These are phyloP conservation scores for Suillus paluster DNA, from an alignment of 768 basidiomycete species.

Conservation along the genomic window DNA sequence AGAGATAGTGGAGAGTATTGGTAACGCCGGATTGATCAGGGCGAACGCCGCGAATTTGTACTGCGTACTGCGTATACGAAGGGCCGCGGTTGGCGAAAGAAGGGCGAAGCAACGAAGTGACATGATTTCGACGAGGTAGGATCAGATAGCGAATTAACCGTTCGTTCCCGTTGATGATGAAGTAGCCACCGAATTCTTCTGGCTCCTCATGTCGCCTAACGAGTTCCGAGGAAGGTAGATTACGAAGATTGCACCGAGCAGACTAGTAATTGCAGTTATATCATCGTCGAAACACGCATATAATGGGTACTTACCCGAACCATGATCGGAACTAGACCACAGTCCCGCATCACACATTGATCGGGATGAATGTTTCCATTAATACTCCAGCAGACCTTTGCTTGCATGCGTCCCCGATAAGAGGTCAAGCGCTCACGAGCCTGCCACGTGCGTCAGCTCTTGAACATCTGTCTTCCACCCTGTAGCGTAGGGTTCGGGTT, in stretches of 20 bases:
- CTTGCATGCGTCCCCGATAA: conserved; percentile 89
- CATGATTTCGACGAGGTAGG: conserved; percentile 93
- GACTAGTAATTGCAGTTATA: conserved; percentile 55
- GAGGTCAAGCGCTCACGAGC: conserved; percentile 92
- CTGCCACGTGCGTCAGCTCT: conserved; percentile 42
- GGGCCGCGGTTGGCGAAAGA: conserved; percentile 93
- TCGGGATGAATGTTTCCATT: conserved; percentile 65
- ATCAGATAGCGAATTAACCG: conserved; percentile 98
- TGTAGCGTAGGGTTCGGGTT: background rate
- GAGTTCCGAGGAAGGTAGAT: conserved; percentile 83
- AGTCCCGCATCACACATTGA: conserved; percentile 75
- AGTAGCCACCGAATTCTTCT: conserved; percentile 98
- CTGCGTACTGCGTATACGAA: conserved; percentile 92
- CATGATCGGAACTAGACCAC: conserved; percentile 96
- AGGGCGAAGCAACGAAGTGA: conserved; percentile 88
- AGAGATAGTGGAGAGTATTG: conserved; percentile 96
- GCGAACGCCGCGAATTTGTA: conserved; percentile 94
- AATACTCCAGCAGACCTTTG: conserved; percentile 85
- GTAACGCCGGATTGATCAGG: conserved; percentile 92
- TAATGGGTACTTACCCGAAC: conserved; percentile 72
- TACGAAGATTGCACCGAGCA: conserved; percentile 87
- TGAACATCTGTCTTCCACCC: background rate
- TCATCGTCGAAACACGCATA: background rate
- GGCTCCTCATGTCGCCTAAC: conserved; percentile 93
- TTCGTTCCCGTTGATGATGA: conserved; percentile 98